Evolutionary conservation across 208 protist genomes (phyloP).

Genomic region (Leptomonas pyrrhocoris): DNA sequence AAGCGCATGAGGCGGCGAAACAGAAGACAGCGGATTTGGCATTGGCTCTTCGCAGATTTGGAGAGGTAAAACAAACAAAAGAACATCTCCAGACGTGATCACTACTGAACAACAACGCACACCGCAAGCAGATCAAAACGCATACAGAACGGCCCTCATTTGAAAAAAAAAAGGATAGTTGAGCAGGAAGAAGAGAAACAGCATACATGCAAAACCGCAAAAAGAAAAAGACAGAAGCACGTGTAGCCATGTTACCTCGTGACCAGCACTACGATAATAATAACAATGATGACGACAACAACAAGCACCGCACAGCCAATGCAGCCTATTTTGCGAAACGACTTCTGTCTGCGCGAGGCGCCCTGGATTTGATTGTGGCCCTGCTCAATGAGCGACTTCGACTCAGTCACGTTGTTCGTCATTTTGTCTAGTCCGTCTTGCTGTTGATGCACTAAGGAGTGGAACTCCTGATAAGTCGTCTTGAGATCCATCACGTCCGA

Average conservation of each 20-base stretch:
- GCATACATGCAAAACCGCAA: constrained; percentile 1
- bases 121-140: neutral
- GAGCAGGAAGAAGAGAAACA: neutral
- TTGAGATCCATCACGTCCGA: constrained; percentile 77
- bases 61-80: too few relatives aligned
- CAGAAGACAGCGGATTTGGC: too few relatives aligned
- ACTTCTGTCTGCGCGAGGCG: constrained; percentile 55
- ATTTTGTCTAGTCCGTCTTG: constrained; percentile 62
- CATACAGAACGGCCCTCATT: neutral
- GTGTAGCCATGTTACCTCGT: constrained; percentile 17
- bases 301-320: constrained; percentile 55
- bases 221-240: constrained; percentile 25
- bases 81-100: too few relatives aligned
- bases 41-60: too few relatives aligned
- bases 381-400: constrained; percentile 59
- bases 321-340: constrained; percentile 71
- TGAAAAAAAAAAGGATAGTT: neutral
- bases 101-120: too few relatives aligned
- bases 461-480: constrained; percentile 76
- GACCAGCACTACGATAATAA: constrained; percentile 50
- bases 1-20: too few relatives aligned
- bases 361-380: constrained; percentile 63
- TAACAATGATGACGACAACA: constrained; percentile 53
- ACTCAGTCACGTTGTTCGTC: constrained; percentile 54
- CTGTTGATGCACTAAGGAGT: constrained; percentile 72